Percentiles rank a stretch among this genome's conserved stretches.
Conservation (phyloP, 2,329 filamentous ascomycete genomes). For the Colletotrichum liaoningense region DNA sequence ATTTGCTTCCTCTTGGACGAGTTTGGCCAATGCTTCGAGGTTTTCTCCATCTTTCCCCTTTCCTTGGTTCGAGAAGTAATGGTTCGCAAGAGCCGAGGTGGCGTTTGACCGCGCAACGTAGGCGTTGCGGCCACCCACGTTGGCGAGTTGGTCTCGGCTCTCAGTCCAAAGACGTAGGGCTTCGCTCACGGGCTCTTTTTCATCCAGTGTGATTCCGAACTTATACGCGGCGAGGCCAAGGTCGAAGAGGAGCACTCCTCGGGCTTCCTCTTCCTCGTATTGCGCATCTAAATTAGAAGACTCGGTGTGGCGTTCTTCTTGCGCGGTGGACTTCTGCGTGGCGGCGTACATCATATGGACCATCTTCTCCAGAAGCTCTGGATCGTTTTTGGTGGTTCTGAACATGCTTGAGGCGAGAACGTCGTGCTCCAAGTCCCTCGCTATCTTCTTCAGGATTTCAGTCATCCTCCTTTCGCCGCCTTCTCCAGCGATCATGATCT, state of each 20-base stretch:
- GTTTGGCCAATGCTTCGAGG: not conserved
- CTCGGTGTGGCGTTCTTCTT: not conserved
- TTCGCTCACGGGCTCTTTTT: not conserved
- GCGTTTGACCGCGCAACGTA: not conserved
- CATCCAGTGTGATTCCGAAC: not conserved
- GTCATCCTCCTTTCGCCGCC: not conserved
- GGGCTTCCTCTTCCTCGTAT: not conserved
- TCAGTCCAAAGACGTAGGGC: not conserved
- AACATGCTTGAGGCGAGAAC: not conserved
- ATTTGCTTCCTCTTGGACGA: not conserved
- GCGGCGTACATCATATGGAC: not conserved
- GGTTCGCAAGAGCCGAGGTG: not conserved
- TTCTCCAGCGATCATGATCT: not conserved
- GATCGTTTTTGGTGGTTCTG: not conserved
- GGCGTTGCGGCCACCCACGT: not conserved
- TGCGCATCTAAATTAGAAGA: not conserved
- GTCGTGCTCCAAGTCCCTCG: not conserved
- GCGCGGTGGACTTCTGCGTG: not conserved
- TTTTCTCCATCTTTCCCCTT: not conserved
- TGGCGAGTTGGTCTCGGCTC: not conserved
- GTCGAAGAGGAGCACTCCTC: not conserved
- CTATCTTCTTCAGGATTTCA: not conserved
- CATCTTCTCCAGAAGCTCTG: not conserved
- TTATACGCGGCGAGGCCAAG: not conserved
- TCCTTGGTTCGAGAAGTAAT: not conserved